These are phyloP conservation scores for Canavalia gladiata DNA, from an alignment of 306 rosid species.

Conservation along the genomic window DNA sequence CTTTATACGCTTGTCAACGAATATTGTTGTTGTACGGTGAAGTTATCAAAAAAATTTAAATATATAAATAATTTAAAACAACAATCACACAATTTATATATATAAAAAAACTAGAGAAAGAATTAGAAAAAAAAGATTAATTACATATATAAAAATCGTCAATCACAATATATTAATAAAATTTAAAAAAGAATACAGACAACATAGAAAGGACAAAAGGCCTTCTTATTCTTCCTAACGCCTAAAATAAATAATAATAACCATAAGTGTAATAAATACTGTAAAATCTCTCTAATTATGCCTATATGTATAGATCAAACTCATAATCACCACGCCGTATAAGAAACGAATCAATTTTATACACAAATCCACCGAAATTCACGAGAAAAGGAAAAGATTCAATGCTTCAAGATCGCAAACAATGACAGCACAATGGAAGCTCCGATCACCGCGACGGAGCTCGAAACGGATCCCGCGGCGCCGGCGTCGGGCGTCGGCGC, in stretches of 20 bases:
- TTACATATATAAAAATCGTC: background rate
- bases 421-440: constrained; percentile 50
- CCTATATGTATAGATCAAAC: background rate
- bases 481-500: constrained; percentile 46
- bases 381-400: background rate
- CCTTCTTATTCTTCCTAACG: constrained; percentile 27
- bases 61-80: background rate
- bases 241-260: constrained; percentile 43
- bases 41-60: too few species aligned
- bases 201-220: background rate
- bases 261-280: background rate
- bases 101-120: too few species aligned
- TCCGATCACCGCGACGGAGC: constrained; percentile 53
- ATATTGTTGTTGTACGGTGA: too few species aligned
- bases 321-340: background rate
- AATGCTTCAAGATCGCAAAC: constrained; percentile 48
- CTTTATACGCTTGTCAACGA: too few species aligned
- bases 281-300: constrained; percentile 21
- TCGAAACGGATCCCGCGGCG: constrained; percentile 41
- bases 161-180: background rate
- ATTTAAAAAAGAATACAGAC: background rate
- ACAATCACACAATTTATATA: background rate
- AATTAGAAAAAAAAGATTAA: background rate
- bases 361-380: background rate
- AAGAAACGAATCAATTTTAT: background rate